Base-by-base conservation (phyloP, 176 grass and related monocot species). In the Aechmea fasciata region DNA sequence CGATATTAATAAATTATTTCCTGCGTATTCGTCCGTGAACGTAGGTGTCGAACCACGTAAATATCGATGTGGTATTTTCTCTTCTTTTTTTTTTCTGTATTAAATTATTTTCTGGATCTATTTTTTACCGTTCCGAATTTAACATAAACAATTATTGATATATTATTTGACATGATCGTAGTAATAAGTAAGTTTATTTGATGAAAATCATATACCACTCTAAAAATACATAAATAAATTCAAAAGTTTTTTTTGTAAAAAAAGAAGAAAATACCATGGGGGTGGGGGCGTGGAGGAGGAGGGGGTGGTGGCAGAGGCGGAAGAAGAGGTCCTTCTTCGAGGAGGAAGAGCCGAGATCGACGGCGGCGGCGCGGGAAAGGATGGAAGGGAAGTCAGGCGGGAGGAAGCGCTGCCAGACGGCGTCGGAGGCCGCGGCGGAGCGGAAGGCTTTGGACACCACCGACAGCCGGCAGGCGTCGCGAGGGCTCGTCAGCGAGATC, bases 321-420 rank as follows among this genome's bases (percentile, higher is more conserved):
- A 85, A 66, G 81, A 89, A 96, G 76, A 91, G 83, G 1, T 87
- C 92, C 75, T 88, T 88, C 78, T 87, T 90, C 47, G 81, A 84
- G 48, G 41, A 47, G 66, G 12, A 69, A 0, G 14, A 20, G 68
- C 3, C 50, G 33, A 41, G 33, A 23, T 23, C 22, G 22, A 23
- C 22, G 22, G 22, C 71, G 52, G 88, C 78, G 13, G 88, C 78
- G 26, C 88, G 72, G 28, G 80, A 66, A 2, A 91, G 72, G 23
- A 96, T 71, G 49, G 76, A 63, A 4, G 66, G 64, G 51, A 50
- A 72, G 75, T 96, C 92, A 0, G 22, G 29, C 23, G 92, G 92
- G 14, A 91, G 80, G 77, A 96, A 96, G 0, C 78, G 48, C 0
- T 62, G 61, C 87, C 92, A 96, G n/a, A 88, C 89, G 66, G 73